These are phyloP conservation scores for Xanthoconium stramineum DNA, from an alignment of 768 basidiomycete species.

Conservation along the genomic window DNA sequence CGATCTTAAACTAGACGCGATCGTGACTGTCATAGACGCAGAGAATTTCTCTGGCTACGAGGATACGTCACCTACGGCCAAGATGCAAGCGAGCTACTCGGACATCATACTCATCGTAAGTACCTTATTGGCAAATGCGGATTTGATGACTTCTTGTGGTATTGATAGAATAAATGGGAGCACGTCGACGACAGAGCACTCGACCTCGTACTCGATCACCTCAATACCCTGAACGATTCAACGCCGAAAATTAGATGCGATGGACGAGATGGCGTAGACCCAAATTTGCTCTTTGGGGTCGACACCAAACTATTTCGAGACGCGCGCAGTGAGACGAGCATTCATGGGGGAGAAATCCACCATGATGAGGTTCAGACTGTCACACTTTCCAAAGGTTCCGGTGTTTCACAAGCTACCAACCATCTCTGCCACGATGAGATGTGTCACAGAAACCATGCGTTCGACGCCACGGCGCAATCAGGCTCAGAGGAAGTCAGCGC, in stretches of 20 bases:
- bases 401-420: constrained; percentile 13
- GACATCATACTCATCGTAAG: constrained; percentile 83
- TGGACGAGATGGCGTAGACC: constrained; percentile 65
- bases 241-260: constrained; percentile 81
- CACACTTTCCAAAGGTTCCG: constrained; percentile 52
- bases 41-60: constrained; percentile 94
- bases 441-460: constrained; percentile 1
- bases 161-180: constrained; percentile 83
- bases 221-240: constrained; percentile 83
- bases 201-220: constrained; percentile 82
- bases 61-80: constrained; percentile 87
- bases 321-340: background rate
- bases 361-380: constrained; percentile 86
- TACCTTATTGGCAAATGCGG: constrained; percentile 9
- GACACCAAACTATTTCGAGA: constrained; percentile 73
- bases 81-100: constrained; percentile 94
- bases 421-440: constrained; percentile 15
- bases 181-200: constrained; percentile 72
- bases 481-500: constrained; percentile 17
- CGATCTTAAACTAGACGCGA: constrained; percentile 82
- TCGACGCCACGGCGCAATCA: background rate
- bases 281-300: constrained; percentile 81
- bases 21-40: constrained; percentile 87
- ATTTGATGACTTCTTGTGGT: constrained; percentile 3
- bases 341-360: constrained; percentile 37